Base-by-base conservation (phyloP, 345 rosid genomes). In the Mercurialis annua region DNA sequence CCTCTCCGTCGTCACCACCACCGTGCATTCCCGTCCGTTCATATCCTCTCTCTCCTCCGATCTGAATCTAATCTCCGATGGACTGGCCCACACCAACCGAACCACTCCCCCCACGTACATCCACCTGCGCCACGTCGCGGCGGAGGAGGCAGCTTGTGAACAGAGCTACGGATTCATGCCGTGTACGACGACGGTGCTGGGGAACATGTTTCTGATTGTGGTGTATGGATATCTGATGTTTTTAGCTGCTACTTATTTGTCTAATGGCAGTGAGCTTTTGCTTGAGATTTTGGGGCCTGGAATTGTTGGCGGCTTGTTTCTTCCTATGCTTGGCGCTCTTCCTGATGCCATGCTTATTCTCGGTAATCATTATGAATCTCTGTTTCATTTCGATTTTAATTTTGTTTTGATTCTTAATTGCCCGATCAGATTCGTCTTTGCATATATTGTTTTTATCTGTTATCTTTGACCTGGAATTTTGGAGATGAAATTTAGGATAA, bases 321-420 rank as follows among this genome's bases (percentile, higher is more conserved):
- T 93, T 66, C 99, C 99, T 16, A 71, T 84, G 0, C 99, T 93
- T 5, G 99, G 99, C 0, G 99, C 99, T 0, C 92, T 93, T 46
- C 99, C 99, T 0, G 99, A 93, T 60, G 99, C 99, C 68, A 86
- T 93, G 97, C 92, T 93, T 60, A 93, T 93, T 62, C 79, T 91
- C 23, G 97, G 99, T 93, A 81, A 59, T 36, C 44, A 2, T 2
- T 40, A 10, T 40, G 9, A 36, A 36, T 52, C 1, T 47, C 1
- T 6, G 16, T 36, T 34, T 6, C 16, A 6, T 30, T 0, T 18
- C 14, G 2, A n/a, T 29, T 40, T 59, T 24, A 16, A 3, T 24
- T 56, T 16, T 29, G 29, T 23, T 66, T 26, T 21, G 62, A 26
- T 53, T 11, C 34, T 30, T 23, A 23, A 29, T 30, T 9, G 54